Evolutionary conservation across 345 rosid genomes (phyloP).

Genomic region (Euphorbia tirucalli): DNA sequence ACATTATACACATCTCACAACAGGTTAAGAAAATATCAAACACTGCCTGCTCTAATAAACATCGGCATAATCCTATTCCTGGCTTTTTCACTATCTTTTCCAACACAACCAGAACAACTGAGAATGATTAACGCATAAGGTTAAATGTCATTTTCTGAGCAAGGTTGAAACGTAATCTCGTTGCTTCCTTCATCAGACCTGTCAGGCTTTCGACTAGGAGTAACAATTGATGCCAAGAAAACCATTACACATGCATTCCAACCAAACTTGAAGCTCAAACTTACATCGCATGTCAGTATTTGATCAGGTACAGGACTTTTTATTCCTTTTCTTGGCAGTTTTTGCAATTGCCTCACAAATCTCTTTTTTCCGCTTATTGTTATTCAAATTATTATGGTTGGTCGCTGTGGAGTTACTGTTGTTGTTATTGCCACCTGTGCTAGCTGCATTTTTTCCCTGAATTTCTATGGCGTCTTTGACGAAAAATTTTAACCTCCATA

Average conservation of each 20-base stretch:
- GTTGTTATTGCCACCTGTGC: conserved; percentile 42
- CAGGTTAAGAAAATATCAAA: no score
- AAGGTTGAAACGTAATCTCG: background rate
- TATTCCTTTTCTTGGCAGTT: conserved; percentile 48
- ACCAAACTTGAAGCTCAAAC: no score
- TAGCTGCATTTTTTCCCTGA: conserved; percentile 43
- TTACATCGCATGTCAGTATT: no score
- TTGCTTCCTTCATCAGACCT: background rate
- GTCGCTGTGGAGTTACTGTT: conserved; percentile 24
- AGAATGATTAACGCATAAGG: background rate
- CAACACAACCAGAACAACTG: no score
- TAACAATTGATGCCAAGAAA: background rate
- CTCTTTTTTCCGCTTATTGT: conserved; percentile 46
- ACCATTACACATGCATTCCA: no score
- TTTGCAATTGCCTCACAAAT: conserved; percentile 43
- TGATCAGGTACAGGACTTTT: conserved; percentile 39
- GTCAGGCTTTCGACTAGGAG: background rate
- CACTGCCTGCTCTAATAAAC: no score
- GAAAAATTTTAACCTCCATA: conserved; percentile 84
- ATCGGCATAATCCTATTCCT: no score
- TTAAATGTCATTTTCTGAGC: background rate
- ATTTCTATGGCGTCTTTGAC: conserved; percentile 71
- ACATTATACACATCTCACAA: no score
- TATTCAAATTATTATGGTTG: conserved; percentile 13
- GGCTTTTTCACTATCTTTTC: no score